Percentiles rank a stretch among this genome's conserved stretches.
phyloP scores from a whole-genome alignment of 306 rosid species.

The Glycine tomentella region DNA sequence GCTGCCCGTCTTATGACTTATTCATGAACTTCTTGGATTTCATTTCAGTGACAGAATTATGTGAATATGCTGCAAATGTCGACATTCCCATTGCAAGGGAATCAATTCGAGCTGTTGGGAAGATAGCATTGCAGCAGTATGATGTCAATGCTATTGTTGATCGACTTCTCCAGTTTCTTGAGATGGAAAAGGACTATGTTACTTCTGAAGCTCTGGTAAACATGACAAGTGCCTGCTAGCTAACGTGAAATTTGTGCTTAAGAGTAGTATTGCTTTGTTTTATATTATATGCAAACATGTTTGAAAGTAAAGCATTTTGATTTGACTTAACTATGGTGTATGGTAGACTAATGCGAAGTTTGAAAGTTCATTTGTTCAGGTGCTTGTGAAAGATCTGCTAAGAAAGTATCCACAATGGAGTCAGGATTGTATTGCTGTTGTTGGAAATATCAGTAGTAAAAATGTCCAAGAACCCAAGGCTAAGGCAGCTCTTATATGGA shows the following conservation, averaged over 20 bases:
- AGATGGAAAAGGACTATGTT: slow-evolving; percentile 99
- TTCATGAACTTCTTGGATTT: slow-evolving; percentile 46
- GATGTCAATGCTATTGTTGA: slow-evolving; percentile 99
- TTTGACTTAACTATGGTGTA: slow-evolving; percentile 29
- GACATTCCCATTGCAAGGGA: slow-evolving; percentile 99
- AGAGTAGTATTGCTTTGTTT: slow-evolving; percentile 4
- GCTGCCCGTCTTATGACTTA: slow-evolving; percentile 37
- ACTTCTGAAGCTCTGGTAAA: slow-evolving; percentile 99
- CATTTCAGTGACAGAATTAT: slow-evolving; percentile 91
- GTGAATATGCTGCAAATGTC: slow-evolving; percentile 99
- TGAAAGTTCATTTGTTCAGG: slow-evolving; percentile 63
- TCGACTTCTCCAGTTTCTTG: slow-evolving; percentile 98
- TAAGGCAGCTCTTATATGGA: slow-evolving; percentile 99
- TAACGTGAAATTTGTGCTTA: slow-evolving; percentile 11
- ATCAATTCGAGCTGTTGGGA: slow-evolving; percentile 99
- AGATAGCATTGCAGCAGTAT: slow-evolving; percentile 97
- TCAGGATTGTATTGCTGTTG: slow-evolving; percentile 99
- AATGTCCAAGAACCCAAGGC: slow-evolving; percentile 98
- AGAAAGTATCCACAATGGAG: slow-evolving; percentile 99
- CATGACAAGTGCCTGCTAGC: slow-evolving; percentile 40
- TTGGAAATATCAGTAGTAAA: slow-evolving; percentile 97
- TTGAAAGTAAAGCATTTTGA: slow-evolving; percentile 16
- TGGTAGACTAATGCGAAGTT: slow-evolving; percentile 45
- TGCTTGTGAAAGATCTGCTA: slow-evolving; percentile 94
- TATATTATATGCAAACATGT: slow-evolving; percentile 36